Base-by-base conservation (phyloP, 495 filamentous ascomycete species). In the Trichoderma reesei region DNA sequence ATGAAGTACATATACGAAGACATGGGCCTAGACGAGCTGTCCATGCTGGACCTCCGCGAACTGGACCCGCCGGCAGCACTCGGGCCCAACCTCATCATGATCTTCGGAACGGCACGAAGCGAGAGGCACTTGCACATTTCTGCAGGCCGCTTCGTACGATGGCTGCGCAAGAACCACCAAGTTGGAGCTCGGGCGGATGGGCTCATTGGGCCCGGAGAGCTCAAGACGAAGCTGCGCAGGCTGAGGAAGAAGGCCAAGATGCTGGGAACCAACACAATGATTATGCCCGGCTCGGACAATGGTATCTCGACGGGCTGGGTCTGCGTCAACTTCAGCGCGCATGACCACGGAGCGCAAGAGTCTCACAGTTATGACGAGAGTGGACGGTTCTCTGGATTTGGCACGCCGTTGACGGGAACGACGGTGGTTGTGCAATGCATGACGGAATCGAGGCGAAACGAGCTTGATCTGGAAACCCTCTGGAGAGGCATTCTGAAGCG, bases 121-220 rank as follows among this genome's bases (percentile, higher is more conserved):
- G 90, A 96, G 68, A 92, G 91, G 64, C 95, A 98, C 77, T 76
- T 98, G 34, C 92, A 96, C 68, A 90, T 95, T 26, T 93, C 92
- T 3, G 91, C 94, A 4, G 92, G 96, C 71, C 85, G 90, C 36
- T 80, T 95, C 26, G 91, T 92, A 65, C 83, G 93, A 64, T 98
- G 90, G 90, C 75, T 97, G 48, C 81, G 95, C 63, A 86, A 80
- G 41, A 79, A 79, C 46, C 85, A 88, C 71, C 85, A 86, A 61
- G 75, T 97, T 11, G 67, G 77, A 3, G 90, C 93, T 4, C 81
- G 86, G 66, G 91, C 94, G 0, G 95, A 97, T 72, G 94, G 94
- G 5, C 73, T 98, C 59, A 75, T 98, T 36, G 93, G 93, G 38
- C 83, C 92, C 56, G 92, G 93, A 66, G 91, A 98, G 75, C 76